A percentile compares a stretch with the other conserved stretches of the same genome.
phyloP scores from a whole-genome alignment of 2,329 filamentous ascomycete species.

The Trichoderma asperellum region DNA sequence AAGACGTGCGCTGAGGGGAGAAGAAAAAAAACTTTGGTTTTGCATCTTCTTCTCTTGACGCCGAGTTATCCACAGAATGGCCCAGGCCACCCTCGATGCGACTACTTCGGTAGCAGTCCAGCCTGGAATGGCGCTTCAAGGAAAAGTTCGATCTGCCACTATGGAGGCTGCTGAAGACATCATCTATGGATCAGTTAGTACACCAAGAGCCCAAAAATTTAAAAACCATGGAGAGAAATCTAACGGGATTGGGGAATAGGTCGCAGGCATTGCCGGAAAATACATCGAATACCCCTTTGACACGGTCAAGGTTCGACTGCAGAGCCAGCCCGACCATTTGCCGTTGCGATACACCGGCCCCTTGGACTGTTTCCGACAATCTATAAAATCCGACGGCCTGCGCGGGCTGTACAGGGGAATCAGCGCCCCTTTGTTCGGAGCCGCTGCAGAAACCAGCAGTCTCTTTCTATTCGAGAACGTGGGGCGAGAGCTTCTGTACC shows the following conservation, averaged over 20 bases:
- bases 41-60: constrained; percentile 5
- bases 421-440: constrained; percentile 85
- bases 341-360: constrained; percentile 84
- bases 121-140: constrained; percentile 38
- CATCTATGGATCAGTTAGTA: constrained; percentile 78
- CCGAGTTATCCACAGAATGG: constrained; percentile 29
- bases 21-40: constrained; percentile 5
- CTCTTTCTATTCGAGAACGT: constrained; percentile 90
- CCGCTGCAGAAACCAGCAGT: constrained; percentile 88
- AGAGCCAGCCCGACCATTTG: constrained; percentile 87
- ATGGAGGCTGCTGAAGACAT: constrained; percentile 83
- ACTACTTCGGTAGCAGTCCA: constrained; percentile 29
- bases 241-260: constrained; percentile 47
- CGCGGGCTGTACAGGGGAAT: constrained; percentile 88
- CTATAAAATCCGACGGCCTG: constrained; percentile 77
- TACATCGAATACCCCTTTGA: constrained; percentile 99
- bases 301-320: constrained; percentile 94
- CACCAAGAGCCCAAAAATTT: too few relatives aligned
- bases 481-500: constrained; percentile 68
- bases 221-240: background rate
- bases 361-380: constrained; percentile 90
- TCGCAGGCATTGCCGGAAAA: constrained; percentile 87
- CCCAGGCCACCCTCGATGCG: constrained; percentile 29
- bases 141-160: constrained; percentile 45
- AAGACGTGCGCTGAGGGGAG: constrained; percentile 22